These are phyloP conservation scores for Sutorius eximius DNA, from an alignment of 1,284 basidiomycete species.

Conservation along the genomic window DNA sequence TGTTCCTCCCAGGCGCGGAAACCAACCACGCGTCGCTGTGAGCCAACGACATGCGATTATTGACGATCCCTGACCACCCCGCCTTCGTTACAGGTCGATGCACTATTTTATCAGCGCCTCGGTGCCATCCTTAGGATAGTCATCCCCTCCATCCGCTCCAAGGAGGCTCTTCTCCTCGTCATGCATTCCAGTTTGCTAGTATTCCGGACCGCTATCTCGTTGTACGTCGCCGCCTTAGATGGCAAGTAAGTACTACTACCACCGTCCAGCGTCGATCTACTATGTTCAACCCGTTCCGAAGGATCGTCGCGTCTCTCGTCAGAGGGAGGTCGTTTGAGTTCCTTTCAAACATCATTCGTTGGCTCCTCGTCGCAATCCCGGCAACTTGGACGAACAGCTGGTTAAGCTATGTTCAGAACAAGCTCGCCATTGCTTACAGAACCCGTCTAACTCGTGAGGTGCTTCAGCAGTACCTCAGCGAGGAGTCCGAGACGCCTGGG, in stretches of 20 bases:
- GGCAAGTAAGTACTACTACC: constrained; percentile 65
- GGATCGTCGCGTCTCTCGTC: constrained; percentile 95
- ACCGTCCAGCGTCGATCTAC: not conserved
- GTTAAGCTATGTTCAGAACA: constrained; percentile 92
- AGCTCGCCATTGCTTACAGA: constrained; percentile 90
- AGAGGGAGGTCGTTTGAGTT: constrained; percentile 82
- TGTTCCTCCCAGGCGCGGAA: constrained; percentile 34
- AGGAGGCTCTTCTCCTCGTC: constrained; percentile 83
- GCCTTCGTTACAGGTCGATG: constrained; percentile 67
- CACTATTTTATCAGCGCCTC: constrained; percentile 84
- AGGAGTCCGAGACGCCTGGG: constrained; percentile 58
- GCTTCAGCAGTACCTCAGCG: constrained; percentile 82
- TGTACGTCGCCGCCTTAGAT: constrained; percentile 96
- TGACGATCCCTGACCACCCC: not conserved
- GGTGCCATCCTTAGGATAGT: constrained; percentile 82
- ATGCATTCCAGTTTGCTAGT: constrained; percentile 89
- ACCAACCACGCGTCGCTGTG: constrained; percentile 64
- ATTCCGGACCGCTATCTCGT: constrained; percentile 84
- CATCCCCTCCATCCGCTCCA: constrained; percentile 81
- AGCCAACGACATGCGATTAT: constrained; percentile 23
- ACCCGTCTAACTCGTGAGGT: constrained; percentile 85
- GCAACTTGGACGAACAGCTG: constrained; percentile 97
- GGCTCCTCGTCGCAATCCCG: constrained; percentile 93
- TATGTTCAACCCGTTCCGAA: constrained; percentile 31
- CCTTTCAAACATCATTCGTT: constrained; percentile 82